Percentiles rank a stretch among this genome's conserved stretches.
Conservation (phyloP, 805 yeast species). For the Wickerhamiella azyma region DNA sequence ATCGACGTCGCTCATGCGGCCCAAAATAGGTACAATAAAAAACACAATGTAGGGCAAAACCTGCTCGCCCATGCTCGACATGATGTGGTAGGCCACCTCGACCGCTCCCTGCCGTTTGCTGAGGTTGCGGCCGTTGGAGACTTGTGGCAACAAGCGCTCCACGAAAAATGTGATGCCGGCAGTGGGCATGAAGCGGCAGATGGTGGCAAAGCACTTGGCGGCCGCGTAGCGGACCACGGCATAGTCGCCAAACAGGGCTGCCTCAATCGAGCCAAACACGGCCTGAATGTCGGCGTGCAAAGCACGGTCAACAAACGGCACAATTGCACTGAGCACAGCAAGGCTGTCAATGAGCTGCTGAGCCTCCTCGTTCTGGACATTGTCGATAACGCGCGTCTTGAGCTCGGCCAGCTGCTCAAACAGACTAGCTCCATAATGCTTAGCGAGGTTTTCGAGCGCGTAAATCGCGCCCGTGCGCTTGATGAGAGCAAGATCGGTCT, state of each 20-base stretch:
- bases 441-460: slow-evolving; percentile 48
- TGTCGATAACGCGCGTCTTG: not conserved
- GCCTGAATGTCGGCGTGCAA: slow-evolving; percentile 33
- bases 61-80: slow-evolving; percentile 71
- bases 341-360: slow-evolving; percentile 76
- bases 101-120: slow-evolving; percentile 83
- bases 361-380: slow-evolving; percentile 21
- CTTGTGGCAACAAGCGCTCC: slow-evolving; percentile 62
- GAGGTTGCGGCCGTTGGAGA: slow-evolving; percentile 58
- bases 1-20: slow-evolving; percentile 95
- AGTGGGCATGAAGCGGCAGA: slow-evolving; percentile 57
- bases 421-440: slow-evolving; percentile 37
- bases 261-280: slow-evolving; percentile 36
- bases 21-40: slow-evolving; percentile 88
- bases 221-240: slow-evolving; percentile 83
- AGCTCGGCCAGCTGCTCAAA: slow-evolving; percentile 56
- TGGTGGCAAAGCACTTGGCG: slow-evolving; percentile 73
- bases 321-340: slow-evolving; percentile 64
- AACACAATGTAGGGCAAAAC: slow-evolving; percentile 91
- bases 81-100: slow-evolving; percentile 77
- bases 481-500: slow-evolving; percentile 40
- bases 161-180: slow-evolving; percentile 67
- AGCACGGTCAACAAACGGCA: slow-evolving; percentile 42
- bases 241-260: slow-evolving; percentile 48
- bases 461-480: slow-evolving; percentile 75